phyloP scores from a whole-genome alignment of 306 rosid genomes.

The Alnus glutinosa region DNA sequence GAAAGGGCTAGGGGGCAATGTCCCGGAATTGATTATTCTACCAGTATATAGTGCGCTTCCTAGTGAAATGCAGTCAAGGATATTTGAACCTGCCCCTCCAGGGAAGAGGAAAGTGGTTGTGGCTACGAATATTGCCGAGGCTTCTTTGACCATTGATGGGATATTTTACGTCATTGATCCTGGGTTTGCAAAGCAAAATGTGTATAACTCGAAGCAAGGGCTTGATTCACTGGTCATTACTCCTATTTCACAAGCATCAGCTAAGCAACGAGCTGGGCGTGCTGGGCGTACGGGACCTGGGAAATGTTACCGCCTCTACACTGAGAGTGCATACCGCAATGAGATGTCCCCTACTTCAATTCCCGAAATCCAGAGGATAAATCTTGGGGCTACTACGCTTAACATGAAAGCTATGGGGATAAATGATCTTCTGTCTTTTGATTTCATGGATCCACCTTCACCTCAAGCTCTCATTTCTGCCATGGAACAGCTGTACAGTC shows the following conservation, averaged over 20 bases:
- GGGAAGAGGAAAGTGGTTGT: slow-evolving; percentile 90
- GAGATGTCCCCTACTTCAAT: slow-evolving; percentile 78
- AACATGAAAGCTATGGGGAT: slow-evolving; percentile 86
- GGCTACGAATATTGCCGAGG: slow-evolving; percentile 93
- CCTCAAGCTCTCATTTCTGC: slow-evolving; percentile 85
- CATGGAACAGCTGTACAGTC: slow-evolving; percentile 73
- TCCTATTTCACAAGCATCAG: slow-evolving; percentile 92
- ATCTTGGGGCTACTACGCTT: slow-evolving; percentile 71
- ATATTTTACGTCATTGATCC: slow-evolving; percentile 84
- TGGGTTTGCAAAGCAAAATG: slow-evolving; percentile 90
- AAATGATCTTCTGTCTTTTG: slow-evolving; percentile 71
- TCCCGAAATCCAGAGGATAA: slow-evolving; percentile 84
- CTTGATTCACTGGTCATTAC: slow-evolving; percentile 77
- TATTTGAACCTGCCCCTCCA: slow-evolving; percentile 85
- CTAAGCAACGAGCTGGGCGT: slow-evolving; percentile 84
- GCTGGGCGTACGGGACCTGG: slow-evolving; percentile 94
- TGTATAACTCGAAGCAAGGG: slow-evolving; percentile 79
- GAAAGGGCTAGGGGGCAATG: slow-evolving; percentile 72
- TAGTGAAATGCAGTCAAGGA: slow-evolving; percentile 83
- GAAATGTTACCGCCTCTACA: slow-evolving; percentile 66
- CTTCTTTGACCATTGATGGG: slow-evolving; percentile 88
- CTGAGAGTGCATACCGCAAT: slow-evolving; percentile 78
- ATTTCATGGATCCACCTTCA: slow-evolving; percentile 90
- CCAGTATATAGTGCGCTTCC: slow-evolving; percentile 90
- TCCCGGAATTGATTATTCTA: slow-evolving; percentile 75